Base-by-base conservation (phyloP, 1,284 basidiomycete genomes). In the Cerrena zonata region DNA sequence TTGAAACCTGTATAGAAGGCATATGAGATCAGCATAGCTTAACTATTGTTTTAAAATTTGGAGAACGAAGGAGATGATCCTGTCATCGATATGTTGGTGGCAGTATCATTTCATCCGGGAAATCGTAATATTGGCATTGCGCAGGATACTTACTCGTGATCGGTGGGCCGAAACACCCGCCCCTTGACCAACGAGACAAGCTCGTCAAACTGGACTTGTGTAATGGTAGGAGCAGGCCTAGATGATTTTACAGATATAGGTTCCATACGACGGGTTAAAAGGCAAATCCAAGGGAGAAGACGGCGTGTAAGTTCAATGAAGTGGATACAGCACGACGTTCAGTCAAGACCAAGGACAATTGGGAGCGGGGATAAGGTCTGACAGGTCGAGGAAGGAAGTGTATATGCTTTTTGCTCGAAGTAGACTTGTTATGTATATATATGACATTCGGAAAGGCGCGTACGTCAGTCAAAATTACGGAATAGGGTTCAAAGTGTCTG, bases 1-100 rank as follows among this genome's bases (percentile, higher is more conserved):
- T 10, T 63, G 52, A 62, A 89, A 91, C 26, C 88, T 90, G 48
- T 10, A 42, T 23, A 34, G 36, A 30, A 21, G 5, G n/a, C 11
- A 19, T 7, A 15, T 34, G 7, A 34, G 30, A n/a, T n/a, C n/a
- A n/a, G n/a, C n/a, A n/a, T n/a, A n/a, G n/a, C n/a, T n/a, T n/a
- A n/a, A n/a, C n/a, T n/a, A n/a, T n/a, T n/a, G n/a, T n/a, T n/a
- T n/a, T n/a, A n/a, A n/a, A n/a, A n/a, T n/a, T n/a, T n/a, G n/a
- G n/a, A n/a, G n/a, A n/a, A n/a, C n/a, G n/a, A n/a, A n/a, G n/a
- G n/a, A n/a, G n/a, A n/a, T n/a, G n/a, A n/a, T n/a, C n/a, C n/a
- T n/a, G n/a, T n/a, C n/a, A n/a, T n/a, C n/a, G n/a, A n/a, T n/a
- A n/a, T n/a, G n/a, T n/a, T n/a, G n/a, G n/a, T n/a, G n/a, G n/a